Conservation (phyloP, 2,329 filamentous ascomycete genomes). For the Raffaelea albimanens region DNA sequence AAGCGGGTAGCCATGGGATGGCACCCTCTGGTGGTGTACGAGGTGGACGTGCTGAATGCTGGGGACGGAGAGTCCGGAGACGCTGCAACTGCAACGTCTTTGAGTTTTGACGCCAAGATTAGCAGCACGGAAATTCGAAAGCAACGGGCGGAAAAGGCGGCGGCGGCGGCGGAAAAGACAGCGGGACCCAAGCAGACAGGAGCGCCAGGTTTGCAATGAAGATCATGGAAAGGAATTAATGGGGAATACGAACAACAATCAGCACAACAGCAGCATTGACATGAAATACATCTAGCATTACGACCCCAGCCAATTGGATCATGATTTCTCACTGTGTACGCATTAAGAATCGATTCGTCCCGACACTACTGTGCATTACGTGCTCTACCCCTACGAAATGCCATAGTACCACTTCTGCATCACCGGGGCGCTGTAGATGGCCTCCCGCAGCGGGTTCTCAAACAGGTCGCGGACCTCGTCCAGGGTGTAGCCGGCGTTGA, state of each 20-base stretch:
- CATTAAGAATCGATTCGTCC: too few species aligned
- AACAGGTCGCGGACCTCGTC: conserved; percentile 18
- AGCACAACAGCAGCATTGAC: too few species aligned
- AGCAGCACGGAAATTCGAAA: conserved; percentile 79
- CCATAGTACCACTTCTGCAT: too few species aligned
- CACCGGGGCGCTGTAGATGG: conserved; percentile 10
- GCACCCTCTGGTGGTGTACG: conserved; percentile 67
- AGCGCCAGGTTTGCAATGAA: too few species aligned
- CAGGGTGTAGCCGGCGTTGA: conserved; percentile 16
- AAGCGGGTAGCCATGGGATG: conserved; percentile 68
- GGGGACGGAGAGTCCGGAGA: conserved; percentile 38
- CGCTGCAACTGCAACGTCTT: conserved; percentile 16
- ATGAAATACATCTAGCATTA: too few species aligned
- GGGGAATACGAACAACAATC: too few species aligned
- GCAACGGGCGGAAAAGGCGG: conserved; percentile 28
- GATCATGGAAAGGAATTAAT: too few species aligned
- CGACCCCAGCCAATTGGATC: too few species aligned
- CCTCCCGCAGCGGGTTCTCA: conserved; percentile 15
- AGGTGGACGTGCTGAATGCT: conserved; percentile 79
- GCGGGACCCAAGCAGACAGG: too few species aligned
- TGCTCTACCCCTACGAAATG: too few species aligned
- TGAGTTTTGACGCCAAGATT: conserved; percentile 72
- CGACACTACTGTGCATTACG: too few species aligned
- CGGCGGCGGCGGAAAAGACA: not conserved
- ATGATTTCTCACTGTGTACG: too few species aligned